Base-by-base conservation (phyloP, 345 rosid genomes). In the Salix caprea region DNA sequence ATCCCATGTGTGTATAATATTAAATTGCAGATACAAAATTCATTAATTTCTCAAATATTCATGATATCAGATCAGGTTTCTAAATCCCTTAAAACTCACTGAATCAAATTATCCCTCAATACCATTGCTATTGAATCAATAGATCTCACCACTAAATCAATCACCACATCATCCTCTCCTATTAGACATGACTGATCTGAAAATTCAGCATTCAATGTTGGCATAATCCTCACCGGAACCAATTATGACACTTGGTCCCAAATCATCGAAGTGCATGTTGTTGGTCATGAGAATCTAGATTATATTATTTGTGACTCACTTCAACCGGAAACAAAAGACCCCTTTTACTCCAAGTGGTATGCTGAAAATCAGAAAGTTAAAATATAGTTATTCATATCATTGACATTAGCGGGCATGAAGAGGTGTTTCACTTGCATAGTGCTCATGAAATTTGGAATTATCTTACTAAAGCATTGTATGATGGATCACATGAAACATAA, bases 171-270 rank as follows among this genome's bases (percentile, higher is more conserved):
- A 56, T 19, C 79, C 14, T 34, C 32, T 16, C 58, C 67, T 15
- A 5, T 56, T n/a, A 76, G 69, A 30, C 79, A 76, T 30, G 60
- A 61, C 7, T 70, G 62, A 70, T 62, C 15, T n/a, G 19, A 70
- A 70, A 40, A 58, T 30, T 34, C 39, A 7, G 7, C n/a, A 23
- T 44, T 56, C 16, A 62, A 26, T 13, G 26, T 34, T 34, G 37
- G 69, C 5, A 37, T 61, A 1, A 60, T 1, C n/a, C 64, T 61
- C 46, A 60, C 4, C 0, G n/a, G 69, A 76, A 52, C 58, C 18
- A 76, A 76, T 18, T 76, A 75, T 75, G 58, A 65, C 14, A 36
- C 26, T 0, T 26, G 16, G 52, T 39, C 73, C 10, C 5, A 69
- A 14, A 70, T 70, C 28, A 58, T 70, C 0, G 61, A 62, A 15